phyloP scores from a whole-genome alignment of 2,329 filamentous ascomycete genomes.

The Paracoccidioides brasiliensis region DNA sequence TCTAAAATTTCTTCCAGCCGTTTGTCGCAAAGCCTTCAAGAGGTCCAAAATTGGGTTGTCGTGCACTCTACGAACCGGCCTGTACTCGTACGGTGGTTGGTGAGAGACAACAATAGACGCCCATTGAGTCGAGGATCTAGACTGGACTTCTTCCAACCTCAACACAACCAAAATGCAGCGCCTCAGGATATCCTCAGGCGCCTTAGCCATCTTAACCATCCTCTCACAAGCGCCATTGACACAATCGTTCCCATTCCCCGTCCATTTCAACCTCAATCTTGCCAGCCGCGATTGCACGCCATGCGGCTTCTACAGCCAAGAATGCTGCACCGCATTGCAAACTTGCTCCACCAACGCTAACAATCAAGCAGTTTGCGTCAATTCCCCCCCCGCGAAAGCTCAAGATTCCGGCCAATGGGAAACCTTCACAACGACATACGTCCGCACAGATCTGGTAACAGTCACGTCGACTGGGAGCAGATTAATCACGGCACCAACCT shows the following conservation, averaged over 20 bases:
- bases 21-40: background rate
- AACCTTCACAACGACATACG: slow-evolving; percentile 45
- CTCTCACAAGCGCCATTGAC: slow-evolving; percentile 15
- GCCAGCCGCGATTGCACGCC: slow-evolving; percentile 29
- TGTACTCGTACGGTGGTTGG: background rate
- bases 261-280: slow-evolving; percentile 12
- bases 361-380: slow-evolving; percentile 37
- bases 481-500: slow-evolving; percentile 16
- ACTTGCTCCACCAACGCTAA: slow-evolving; percentile 38
- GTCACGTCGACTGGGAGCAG: slow-evolving; percentile 43
- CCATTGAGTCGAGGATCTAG: no score
- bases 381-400: slow-evolving; percentile 9
- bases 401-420: slow-evolving; percentile 35
- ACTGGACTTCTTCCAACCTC: background rate
- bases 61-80: background rate
- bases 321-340: slow-evolving; percentile 37
- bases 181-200: background rate
- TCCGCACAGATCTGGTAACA: slow-evolving; percentile 41
- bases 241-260: slow-evolving; percentile 21
- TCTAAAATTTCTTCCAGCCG: background rate
- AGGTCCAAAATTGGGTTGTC: background rate
- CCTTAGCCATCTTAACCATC: slow-evolving; percentile 15
- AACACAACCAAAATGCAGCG: background rate
- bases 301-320: slow-evolving; percentile 40
- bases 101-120: background rate